These are phyloP conservation scores for Sarcomyxa edulis DNA, from an alignment of 768 basidiomycete species.

Conservation along the genomic window DNA sequence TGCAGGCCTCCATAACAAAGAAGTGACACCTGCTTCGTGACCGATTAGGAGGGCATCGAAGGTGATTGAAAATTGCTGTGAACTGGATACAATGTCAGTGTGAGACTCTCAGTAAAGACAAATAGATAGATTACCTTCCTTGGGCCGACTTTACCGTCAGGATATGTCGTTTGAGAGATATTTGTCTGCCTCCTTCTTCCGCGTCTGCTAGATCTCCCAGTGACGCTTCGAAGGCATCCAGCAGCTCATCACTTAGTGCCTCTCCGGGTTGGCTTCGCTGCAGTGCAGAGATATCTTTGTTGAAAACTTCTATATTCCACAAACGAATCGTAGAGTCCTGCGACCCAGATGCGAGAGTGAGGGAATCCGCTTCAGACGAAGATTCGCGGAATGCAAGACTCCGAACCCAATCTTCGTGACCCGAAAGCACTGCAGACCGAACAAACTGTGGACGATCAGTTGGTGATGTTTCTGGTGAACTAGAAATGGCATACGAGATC, in stretches of 20 bases:
- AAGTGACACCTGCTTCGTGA: slow-evolving; percentile 93
- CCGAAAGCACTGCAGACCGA: slow-evolving; percentile 53
- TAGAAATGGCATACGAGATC: slow-evolving; percentile 35
- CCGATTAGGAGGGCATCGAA: slow-evolving; percentile 94
- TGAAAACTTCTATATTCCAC: slow-evolving; percentile 73
- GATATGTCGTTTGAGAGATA: slow-evolving; percentile 85
- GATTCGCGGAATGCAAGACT: slow-evolving; percentile 61
- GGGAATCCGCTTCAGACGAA: slow-evolving; percentile 26
- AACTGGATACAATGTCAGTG: slow-evolving; percentile 17
- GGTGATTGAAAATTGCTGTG: slow-evolving; percentile 65
- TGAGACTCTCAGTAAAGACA: not conserved
- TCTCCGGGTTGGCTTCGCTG: slow-evolving; percentile 14
- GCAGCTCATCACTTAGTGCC: slow-evolving; percentile 60
- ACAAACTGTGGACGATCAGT: slow-evolving; percentile 41
- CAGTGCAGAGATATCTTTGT: slow-evolving; percentile 19
- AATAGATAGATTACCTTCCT: slow-evolving; percentile 27
- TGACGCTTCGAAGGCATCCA: slow-evolving; percentile 86
- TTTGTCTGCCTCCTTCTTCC: slow-evolving; percentile 79
- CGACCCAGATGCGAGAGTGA: slow-evolving; percentile 87
- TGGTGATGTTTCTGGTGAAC: slow-evolving; percentile 2
- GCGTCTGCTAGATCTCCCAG: slow-evolving; percentile 64
- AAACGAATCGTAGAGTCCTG: slow-evolving; percentile 93
- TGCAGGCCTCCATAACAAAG: slow-evolving; percentile 73
- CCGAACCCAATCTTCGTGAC: slow-evolving; percentile 97
- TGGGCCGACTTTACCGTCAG: slow-evolving; percentile 53